Base-by-base conservation (phyloP, 257 asterid genomes). In the Rehmannia glutinosa region DNA sequence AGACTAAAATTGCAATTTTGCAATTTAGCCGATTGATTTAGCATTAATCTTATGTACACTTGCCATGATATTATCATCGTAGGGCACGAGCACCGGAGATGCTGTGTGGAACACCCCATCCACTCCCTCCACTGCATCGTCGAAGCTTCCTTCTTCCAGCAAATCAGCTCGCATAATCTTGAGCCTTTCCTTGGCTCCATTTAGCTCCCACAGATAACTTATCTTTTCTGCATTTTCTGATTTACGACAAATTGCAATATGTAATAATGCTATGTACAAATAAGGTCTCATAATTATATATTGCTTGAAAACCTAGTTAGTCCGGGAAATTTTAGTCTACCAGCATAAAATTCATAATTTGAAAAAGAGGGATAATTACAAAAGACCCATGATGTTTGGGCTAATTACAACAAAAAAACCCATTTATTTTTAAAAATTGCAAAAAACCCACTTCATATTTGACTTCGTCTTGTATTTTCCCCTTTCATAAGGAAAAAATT, bases 41-140 rank as follows among this genome's bases (percentile, higher is more conserved):
- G n/a, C n/a, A n/a, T n/a, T n/a, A n/a, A n/a, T n/a, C n/a, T n/a
- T 43, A 43, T 43, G 51, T 43, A 28, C 15, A 42, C 81, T 70
- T 62, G 76, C 97, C 96, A 84, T 81, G 52, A 90, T 43, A 23
- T 85, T 76, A 47, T 86, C 71, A 74, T 88, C 92, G 6, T 70
- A 58, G 1, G 90, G 71, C 9, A 86, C 93, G 13, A 84, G 80
- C 67, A 94, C 97, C 3, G 97, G 99, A 17, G 99, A 86, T 1
- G 97, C 95, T 2, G 95, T 82, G 75, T 94, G 97, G 82, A 94
- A 91, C 3, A 94, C 97, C 20, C 99, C 97, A 32, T 91, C 85
- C 0, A 80, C 97, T 24, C 99, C 96, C 1, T 76, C 77, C 69
- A 94, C 80, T 0, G 95, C 99, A 57, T 85, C 76, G 47, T 91